These are phyloP conservation scores for Jaenimonas drosophilae DNA, from an alignment of 208 protist species.

Conservation along the genomic window DNA sequence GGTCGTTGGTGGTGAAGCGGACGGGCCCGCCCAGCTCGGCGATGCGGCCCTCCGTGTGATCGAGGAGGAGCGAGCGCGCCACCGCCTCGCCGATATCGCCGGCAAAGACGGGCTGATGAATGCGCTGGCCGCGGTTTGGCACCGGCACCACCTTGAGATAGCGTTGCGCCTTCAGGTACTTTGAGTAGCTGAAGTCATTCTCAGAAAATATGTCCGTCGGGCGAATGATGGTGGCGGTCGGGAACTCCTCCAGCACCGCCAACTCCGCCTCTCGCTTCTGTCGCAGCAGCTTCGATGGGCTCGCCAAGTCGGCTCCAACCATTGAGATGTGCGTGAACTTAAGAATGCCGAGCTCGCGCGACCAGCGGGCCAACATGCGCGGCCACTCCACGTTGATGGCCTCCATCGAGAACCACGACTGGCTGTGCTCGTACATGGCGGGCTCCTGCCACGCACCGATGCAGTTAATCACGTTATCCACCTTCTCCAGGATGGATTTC, in stretches of 20 bases:
- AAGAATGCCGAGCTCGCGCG: constrained; percentile 77
- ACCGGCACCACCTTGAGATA: constrained; percentile 79
- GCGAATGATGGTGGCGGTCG: constrained; percentile 85
- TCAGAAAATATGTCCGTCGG: constrained; percentile 81
- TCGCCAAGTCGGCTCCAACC: constrained; percentile 82
- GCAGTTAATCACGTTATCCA: constrained; percentile 76
- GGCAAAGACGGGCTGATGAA: constrained; percentile 86
- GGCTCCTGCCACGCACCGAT: constrained; percentile 86
- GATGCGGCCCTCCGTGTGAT: constrained; percentile 88
- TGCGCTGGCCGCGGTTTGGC: constrained; percentile 72
- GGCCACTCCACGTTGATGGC: constrained; percentile 88
- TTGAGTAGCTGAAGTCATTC: constrained; percentile 83
- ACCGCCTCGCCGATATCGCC: constrained; percentile 79
- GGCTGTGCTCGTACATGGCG: constrained; percentile 76
- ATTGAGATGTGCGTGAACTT: constrained; percentile 85
- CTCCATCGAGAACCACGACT: constrained; percentile 89
- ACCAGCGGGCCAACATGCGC: constrained; percentile 84
- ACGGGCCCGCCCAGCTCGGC: constrained; percentile 85
- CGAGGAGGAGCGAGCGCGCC: constrained; percentile 70
- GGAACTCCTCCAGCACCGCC: constrained; percentile 86
- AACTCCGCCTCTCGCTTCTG: constrained; percentile 81
- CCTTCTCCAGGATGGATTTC: constrained; percentile 84
- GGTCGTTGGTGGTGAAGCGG: constrained; percentile 83
- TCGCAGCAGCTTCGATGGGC: constrained; percentile 74
- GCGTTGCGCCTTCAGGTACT: constrained; percentile 84